Conservation (phyloP, 345 rosid genomes). For the Salix arbutifolia region DNA sequence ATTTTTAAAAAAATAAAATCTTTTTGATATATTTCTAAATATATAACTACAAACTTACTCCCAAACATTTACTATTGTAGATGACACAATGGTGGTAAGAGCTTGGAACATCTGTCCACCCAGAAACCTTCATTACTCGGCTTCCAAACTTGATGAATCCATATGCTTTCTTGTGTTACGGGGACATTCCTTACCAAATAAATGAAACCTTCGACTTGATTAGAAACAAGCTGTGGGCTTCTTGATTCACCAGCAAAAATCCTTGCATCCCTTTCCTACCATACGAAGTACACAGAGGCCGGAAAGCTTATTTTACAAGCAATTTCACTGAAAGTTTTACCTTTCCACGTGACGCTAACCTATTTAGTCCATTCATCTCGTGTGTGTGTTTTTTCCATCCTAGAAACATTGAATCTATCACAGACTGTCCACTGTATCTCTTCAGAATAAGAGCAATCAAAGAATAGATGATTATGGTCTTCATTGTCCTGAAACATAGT, state of each 20-base stretch:
- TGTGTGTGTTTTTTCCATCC: not conserved
- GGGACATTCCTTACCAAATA: too few species aligned
- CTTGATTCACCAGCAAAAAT: not conserved
- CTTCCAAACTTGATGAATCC: not conserved
- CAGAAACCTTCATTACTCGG: not conserved
- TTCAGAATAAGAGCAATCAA: not conserved
- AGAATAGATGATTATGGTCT: not conserved
- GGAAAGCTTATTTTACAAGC: too few species aligned
- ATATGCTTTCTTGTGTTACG: not conserved
- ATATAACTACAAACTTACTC: too few species aligned
- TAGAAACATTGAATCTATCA: not conserved
- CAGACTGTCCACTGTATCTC: not conserved
- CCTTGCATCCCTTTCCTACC: too few species aligned
- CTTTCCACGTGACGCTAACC: not conserved
- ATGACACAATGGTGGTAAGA: too few species aligned
- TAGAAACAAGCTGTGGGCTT: not conserved
- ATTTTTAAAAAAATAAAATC: too few species aligned
- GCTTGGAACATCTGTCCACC: too few species aligned
- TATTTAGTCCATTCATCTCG: not conserved
- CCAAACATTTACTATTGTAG: too few species aligned
- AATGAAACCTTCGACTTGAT: not conserved
- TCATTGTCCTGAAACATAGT: not conserved
- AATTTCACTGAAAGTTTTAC: not conserved
- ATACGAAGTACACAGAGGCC: not conserved
- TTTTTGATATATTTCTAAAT: too few species aligned